Conservation (phyloP, 192 early-diverging fungal species). For the Gorgonomyces haynaldii region DNA sequence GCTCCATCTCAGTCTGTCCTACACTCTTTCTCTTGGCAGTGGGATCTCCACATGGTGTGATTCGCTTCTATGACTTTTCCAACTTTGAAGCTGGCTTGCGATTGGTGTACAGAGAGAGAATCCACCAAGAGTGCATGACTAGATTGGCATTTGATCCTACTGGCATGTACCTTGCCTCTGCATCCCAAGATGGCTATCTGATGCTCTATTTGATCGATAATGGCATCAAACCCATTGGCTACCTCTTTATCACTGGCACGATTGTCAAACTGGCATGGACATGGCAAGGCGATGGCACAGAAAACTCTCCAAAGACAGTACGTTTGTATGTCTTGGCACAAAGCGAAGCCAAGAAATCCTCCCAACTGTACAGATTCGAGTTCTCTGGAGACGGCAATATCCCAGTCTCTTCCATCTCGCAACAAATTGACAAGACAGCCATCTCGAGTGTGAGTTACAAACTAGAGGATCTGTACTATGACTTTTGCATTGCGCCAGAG, state of each 20-base stretch:
- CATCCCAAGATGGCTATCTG: constrained; percentile 8
- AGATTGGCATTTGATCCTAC: constrained; percentile 29
- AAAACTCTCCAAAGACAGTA: too few relatives aligned
- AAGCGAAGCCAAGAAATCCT: too few relatives aligned
- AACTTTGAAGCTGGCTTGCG: constrained; percentile 3
- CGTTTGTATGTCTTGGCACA: too few relatives aligned
- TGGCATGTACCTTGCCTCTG: constrained; percentile 21
- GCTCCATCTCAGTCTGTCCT: neutral
- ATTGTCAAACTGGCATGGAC: constrained; percentile 10
- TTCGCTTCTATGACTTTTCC: constrained; percentile 20
- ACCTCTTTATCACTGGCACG: constrained; percentile 3
- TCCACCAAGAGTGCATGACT: constrained; percentile 9
- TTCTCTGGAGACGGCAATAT: too few relatives aligned
- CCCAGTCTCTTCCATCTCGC: too few relatives aligned
- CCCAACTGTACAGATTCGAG: too few relatives aligned
- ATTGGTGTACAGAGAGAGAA: constrained; percentile 18
- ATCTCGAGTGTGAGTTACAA: constrained; percentile 19
- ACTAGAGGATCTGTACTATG: constrained; percentile 23
- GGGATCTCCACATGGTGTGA: constrained; percentile 22
- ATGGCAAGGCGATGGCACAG: too few relatives aligned
- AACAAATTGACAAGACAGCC: too few relatives aligned
- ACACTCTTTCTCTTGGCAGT: constrained; percentile 17
- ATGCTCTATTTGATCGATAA: constrained; percentile 19
- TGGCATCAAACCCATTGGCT: constrained; percentile 18
- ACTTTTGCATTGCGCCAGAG: constrained; percentile 22